phyloP scores from a whole-genome alignment of 805 yeast genomes.

The Lipomyces yamadae region DNA sequence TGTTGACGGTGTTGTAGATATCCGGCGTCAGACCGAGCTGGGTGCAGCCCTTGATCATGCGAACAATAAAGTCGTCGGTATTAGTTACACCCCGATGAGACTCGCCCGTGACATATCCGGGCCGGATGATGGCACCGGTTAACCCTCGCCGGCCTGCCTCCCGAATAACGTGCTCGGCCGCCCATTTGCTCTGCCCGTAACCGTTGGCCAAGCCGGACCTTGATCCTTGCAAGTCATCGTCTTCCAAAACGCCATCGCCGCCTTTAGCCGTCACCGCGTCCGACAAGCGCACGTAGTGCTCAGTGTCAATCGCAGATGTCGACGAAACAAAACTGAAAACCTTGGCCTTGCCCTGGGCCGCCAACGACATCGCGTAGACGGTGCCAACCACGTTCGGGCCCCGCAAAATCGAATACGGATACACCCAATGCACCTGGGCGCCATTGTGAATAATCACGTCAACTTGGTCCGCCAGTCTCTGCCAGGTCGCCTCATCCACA shows the following conservation, averaged over 20 bases:
- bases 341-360: constrained; percentile 81
- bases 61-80: constrained; percentile 92
- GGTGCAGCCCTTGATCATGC: constrained; percentile 93
- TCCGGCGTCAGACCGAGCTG: constrained; percentile 87
- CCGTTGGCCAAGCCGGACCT: constrained; percentile 84
- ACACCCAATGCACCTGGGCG: constrained; percentile 98
- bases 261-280: constrained; percentile 71
- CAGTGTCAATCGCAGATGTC: constrained; percentile 88
- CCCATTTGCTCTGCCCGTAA: constrained; percentile 98
- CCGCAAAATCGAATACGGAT: constrained; percentile 86
- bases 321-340: constrained; percentile 91
- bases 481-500: constrained; percentile 61
- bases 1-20: constrained; percentile 84
- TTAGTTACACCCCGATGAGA: constrained; percentile 84
- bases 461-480: constrained; percentile 57
- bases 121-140: constrained; percentile 86
- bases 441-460: constrained; percentile 95
- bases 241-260: constrained; percentile 73
- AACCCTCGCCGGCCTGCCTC: constrained; percentile 87
- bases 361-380: constrained; percentile 76
- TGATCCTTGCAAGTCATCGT: constrained; percentile 84
- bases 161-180: constrained; percentile 87
- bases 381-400: constrained; percentile 93
- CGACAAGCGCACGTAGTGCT: constrained; percentile 75
- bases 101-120: constrained; percentile 94